A percentile compares a stretch with the other conserved stretches of the same genome.
These are phyloP conservation scores for Trichosanthes cucumerina DNA, from an alignment of 306 rosid species.

Conservation along the genomic window DNA sequence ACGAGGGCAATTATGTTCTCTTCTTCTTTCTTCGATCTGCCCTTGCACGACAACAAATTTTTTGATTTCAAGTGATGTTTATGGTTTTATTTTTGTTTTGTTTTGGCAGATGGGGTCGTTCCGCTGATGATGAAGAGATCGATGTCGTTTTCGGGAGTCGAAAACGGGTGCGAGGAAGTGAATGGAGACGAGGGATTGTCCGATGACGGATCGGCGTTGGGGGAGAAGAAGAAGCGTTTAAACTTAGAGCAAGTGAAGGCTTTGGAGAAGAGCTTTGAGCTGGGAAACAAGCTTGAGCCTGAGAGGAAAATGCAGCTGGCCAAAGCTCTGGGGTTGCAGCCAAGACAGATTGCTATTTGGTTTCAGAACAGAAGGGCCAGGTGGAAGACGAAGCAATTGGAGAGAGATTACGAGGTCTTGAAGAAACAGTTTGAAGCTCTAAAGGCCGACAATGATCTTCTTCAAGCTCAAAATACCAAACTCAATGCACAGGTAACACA, in stretches of 20 bases:
- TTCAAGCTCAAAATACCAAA: constrained; percentile 66
- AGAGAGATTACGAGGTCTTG: constrained; percentile 65
- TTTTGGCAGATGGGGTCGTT: constrained; percentile 27
- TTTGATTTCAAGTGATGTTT: neutral
- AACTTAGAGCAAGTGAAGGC: constrained; percentile 80
- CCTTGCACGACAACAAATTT: neutral
- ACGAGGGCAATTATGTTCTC: too few species aligned
- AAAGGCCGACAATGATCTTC: constrained; percentile 64
- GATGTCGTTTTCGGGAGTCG: constrained; percentile 71
- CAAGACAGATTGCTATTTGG: constrained; percentile 90
- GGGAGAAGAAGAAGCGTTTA: constrained; percentile 90
- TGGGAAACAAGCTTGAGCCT: constrained; percentile 89
- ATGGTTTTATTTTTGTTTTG: neutral
- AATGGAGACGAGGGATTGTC: constrained; percentile 66
- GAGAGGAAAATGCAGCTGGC: constrained; percentile 85
- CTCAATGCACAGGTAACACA: constrained; percentile 63
- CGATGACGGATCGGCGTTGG: constrained; percentile 71
- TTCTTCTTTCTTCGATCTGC: too few species aligned
- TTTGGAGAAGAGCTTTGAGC: constrained; percentile 84
- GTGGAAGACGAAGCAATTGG: constrained; percentile 90
- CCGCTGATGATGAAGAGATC: constrained; percentile 76
- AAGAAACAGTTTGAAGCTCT: constrained; percentile 76
- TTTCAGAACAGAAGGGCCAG: constrained; percentile 92
- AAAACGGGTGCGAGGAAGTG: constrained; percentile 32
- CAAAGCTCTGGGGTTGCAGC: constrained; percentile 70